These are phyloP conservation scores for Phytophthora citricola DNA, from an alignment of 352 stramenopile genomes.

Conservation along the genomic window DNA sequence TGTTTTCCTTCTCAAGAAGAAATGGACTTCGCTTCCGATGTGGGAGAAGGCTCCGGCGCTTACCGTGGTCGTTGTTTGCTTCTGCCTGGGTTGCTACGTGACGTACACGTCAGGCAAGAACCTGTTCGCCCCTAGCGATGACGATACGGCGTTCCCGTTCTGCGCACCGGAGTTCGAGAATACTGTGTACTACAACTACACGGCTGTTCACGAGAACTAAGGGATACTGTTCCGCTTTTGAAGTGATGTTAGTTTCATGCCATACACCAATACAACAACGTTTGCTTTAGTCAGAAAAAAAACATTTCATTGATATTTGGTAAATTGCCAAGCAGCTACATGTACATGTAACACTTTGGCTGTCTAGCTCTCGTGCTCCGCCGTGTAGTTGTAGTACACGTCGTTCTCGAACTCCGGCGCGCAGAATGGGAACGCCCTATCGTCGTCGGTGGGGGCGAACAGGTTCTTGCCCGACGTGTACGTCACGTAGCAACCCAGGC, in stretches of 20 bases:
- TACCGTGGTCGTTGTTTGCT: constrained; percentile 35
- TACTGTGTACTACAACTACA: constrained; percentile 52
- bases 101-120: constrained; percentile 40
- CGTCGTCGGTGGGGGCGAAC: constrained; percentile 33
- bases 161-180: constrained; percentile 44
- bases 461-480: constrained; percentile 41
- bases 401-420: constrained; percentile 38
- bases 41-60: constrained; percentile 36
- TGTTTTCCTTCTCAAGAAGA: constrained; percentile 47
- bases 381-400: constrained; percentile 55
- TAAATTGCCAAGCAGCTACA: background rate
- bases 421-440: constrained; percentile 44
- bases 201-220: constrained; percentile 37
- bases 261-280: background rate
- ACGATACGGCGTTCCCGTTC: constrained; percentile 40
- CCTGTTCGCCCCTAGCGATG: constrained; percentile 30
- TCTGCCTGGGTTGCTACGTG: constrained; percentile 40
- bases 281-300: background rate
- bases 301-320: background rate
- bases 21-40: constrained; percentile 32
- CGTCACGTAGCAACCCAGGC: constrained; percentile 41
- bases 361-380: constrained; percentile 32
- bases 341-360: background rate
- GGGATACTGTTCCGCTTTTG: background rate
- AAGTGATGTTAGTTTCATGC: background rate